Conservation (phyloP, 345 rosid genomes). For the Gossypium sturtianum region DNA sequence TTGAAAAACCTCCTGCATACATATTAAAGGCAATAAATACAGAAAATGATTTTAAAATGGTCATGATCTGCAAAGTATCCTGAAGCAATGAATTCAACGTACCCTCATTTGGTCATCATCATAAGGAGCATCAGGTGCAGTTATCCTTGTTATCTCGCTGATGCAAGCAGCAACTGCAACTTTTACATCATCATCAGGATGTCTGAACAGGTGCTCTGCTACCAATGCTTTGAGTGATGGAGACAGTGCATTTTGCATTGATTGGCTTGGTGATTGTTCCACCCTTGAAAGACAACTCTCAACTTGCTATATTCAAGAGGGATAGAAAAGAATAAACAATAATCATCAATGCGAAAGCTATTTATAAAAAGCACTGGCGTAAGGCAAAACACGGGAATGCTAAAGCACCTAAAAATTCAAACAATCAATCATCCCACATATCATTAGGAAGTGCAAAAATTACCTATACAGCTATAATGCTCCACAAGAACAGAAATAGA, state of each 20-base stretch:
- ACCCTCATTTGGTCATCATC: slow-evolving; percentile 94
- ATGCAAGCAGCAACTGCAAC: slow-evolving; percentile 93
- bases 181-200: slow-evolving; percentile 71
- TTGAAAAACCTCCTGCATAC: slow-evolving; percentile 76
- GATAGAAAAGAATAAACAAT: not conserved
- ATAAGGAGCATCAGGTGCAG: slow-evolving; percentile 98
- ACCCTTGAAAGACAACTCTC: slow-evolving; percentile 61
- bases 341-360: not conserved
- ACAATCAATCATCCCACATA: not conserved
- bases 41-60: not conserved
- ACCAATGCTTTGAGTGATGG: slow-evolving; percentile 73
- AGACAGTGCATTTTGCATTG: slow-evolving; percentile 66
- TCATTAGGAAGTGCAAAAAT: not conserved
- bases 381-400: not conserved
- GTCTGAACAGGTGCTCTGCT: slow-evolving; percentile 51
- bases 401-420: not conserved
- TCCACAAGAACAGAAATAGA: not conserved
- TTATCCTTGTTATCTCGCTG: slow-evolving; percentile 95
- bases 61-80: not conserved
- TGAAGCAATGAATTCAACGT: not conserved
- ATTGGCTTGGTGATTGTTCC: slow-evolving; percentile 72
- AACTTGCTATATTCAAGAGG: slow-evolving; percentile 46
- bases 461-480: not conserved
- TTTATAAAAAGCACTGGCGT: not conserved
- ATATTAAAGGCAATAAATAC: slow-evolving; percentile 7